phyloP scores from a whole-genome alignment of 2,329 filamentous ascomycete species.

The Corniculantispora saksenae region DNA sequence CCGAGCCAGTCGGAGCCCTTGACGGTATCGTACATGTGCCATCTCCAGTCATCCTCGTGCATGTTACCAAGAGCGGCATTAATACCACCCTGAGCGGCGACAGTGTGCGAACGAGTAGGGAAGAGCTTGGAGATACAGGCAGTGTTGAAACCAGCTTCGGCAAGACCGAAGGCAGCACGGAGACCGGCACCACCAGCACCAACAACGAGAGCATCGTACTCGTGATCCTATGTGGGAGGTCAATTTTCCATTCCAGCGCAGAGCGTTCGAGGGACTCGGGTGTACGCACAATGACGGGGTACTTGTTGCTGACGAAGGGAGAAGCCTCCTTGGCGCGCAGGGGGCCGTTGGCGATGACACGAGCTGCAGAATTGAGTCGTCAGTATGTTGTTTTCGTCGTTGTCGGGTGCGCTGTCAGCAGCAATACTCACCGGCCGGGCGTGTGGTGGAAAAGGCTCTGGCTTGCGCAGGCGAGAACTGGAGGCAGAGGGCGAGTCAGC shows the following conservation, averaged over 20 bases:
- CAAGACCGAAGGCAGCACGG: slow-evolving; percentile 80
- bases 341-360: slow-evolving; percentile 82
- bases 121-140: slow-evolving; percentile 87
- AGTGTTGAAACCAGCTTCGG: slow-evolving; percentile 86
- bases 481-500: background rate
- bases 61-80: slow-evolving; percentile 91
- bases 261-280: background rate
- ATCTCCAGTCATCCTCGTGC: slow-evolving; percentile 98
- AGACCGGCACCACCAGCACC: slow-evolving; percentile 81
- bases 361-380: slow-evolving; percentile 53
- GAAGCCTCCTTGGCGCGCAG: slow-evolving; percentile 92
- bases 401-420: slow-evolving; percentile 20
- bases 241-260: background rate
- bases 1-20: slow-evolving; percentile 98
- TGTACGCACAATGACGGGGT: slow-evolving; percentile 82
- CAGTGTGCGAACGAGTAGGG: slow-evolving; percentile 82
- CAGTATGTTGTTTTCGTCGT: background rate
- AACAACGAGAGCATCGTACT: slow-evolving; percentile 96
- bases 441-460: slow-evolving; percentile 84
- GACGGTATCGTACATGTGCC: slow-evolving; percentile 99
- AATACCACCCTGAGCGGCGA: slow-evolving; percentile 81
- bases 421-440: slow-evolving; percentile 66
- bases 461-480: slow-evolving; percentile 44
- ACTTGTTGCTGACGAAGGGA: slow-evolving; percentile 83
- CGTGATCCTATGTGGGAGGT: slow-evolving; percentile 69